Percentiles rank a stretch among this genome's conserved stretches.
These are phyloP conservation scores for Abelmoschus esculentus DNA, from an alignment of 345 rosid genomes.

Conservation along the genomic window DNA sequence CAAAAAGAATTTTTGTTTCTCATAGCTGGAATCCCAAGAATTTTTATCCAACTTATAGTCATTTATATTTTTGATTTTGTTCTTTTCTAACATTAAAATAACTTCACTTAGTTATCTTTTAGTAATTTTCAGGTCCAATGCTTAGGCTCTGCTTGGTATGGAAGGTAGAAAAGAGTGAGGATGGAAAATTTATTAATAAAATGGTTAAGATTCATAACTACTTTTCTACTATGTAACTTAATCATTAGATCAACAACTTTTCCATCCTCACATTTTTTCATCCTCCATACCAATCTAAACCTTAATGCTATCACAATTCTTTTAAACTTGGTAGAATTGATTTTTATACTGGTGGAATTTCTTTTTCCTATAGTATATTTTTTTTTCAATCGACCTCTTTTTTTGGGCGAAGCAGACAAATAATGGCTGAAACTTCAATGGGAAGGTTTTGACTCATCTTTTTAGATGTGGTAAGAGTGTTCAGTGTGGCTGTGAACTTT, in stretches of 20 bases:
- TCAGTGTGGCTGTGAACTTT: constrained; percentile 9
- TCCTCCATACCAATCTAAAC: too few species aligned
- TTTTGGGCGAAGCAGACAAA: constrained; percentile 51
- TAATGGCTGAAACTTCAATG: constrained; percentile 49
- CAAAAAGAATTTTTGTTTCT: background rate
- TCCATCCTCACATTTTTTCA: too few species aligned
- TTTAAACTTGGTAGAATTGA: constrained; percentile 18
- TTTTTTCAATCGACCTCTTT: constrained; percentile 45
- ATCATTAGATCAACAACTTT: too few species aligned
- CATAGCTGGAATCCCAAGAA: constrained; percentile 1
- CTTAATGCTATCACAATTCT: background rate
- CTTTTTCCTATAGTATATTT: constrained; percentile 35
- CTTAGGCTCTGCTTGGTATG: background rate
- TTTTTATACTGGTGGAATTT: constrained; percentile 30
- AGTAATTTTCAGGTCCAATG: constrained; percentile 16
- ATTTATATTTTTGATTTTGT: background rate
- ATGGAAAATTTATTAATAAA: too few species aligned
- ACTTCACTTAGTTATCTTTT: constrained; percentile 4
- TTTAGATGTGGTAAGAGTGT: constrained; percentile 50
- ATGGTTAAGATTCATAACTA: too few species aligned
- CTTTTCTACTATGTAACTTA: too few species aligned
- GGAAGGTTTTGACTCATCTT: constrained; percentile 47
- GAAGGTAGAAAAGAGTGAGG: too few species aligned
- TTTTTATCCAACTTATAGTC: background rate
- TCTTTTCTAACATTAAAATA: background rate